Conservation (phyloP, 2,329 filamentous ascomycete species). For the Ophiostoma sp. region DNA sequence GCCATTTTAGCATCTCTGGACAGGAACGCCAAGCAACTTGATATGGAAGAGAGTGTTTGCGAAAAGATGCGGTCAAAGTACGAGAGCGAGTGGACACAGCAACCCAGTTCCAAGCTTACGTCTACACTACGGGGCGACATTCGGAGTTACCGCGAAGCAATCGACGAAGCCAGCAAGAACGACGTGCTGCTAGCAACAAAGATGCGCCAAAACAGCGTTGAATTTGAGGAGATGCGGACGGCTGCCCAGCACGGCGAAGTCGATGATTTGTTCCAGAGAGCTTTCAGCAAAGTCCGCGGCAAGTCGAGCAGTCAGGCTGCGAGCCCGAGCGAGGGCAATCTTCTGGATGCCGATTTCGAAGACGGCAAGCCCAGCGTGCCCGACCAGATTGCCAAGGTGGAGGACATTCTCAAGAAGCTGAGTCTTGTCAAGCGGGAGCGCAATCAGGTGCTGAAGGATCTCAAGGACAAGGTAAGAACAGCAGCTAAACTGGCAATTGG, state of each 20-base stretch:
- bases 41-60: slow-evolving; percentile 96
- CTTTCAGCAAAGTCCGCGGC: slow-evolving; percentile 70
- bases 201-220: slow-evolving; percentile 74
- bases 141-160: slow-evolving; percentile 76
- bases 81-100: slow-evolving; percentile 91
- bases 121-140: slow-evolving; percentile 83
- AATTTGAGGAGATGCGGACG: slow-evolving; percentile 92
- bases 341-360: slow-evolving; percentile 88
- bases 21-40: slow-evolving; percentile 76
- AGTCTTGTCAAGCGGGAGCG: slow-evolving; percentile 89
- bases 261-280: slow-evolving; percentile 81
- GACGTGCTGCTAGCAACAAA: slow-evolving; percentile 79
- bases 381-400: slow-evolving; percentile 83
- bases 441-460: slow-evolving; percentile 85
- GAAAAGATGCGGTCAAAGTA: slow-evolving; percentile 99
- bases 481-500: background rate
- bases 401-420: slow-evolving; percentile 84
- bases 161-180: slow-evolving; percentile 83
- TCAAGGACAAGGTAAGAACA: slow-evolving; percentile 64
- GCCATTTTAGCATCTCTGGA: slow-evolving; percentile 68
- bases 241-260: slow-evolving; percentile 82
- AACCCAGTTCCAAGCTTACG: slow-evolving; percentile 85
- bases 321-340: slow-evolving; percentile 66
- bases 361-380: slow-evolving; percentile 74
- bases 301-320: slow-evolving; percentile 55